A percentile compares a stretch with the other conserved stretches of the same genome.
Conservation (phyloP, 768 basidiomycete species). For the Trametes elegans region DNA sequence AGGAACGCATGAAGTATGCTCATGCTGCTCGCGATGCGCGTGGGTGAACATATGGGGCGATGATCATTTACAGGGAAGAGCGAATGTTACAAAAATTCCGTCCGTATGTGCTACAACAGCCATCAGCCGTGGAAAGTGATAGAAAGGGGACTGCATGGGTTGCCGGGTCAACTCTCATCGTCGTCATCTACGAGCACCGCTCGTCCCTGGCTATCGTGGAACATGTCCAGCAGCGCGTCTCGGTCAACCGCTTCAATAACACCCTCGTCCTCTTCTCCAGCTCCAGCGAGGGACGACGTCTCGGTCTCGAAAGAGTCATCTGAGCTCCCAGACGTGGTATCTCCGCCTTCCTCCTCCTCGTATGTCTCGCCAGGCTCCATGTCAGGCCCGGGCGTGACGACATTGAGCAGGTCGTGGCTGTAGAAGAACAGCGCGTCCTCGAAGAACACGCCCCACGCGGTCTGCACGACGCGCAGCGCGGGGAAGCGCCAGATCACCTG, state of each 20-base stretch:
- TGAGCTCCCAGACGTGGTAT: not conserved
- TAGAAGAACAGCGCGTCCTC: not conserved
- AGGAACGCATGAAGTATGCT: not conserved
- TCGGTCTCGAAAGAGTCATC: not conserved
- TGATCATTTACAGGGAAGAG: too few species aligned
- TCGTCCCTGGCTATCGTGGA: constrained; percentile 1
- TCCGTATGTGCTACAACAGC: too few species aligned
- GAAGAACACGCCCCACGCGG: not conserved
- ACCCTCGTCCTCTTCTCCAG: not conserved
- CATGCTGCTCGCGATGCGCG: not conserved
- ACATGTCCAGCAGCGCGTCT: not conserved
- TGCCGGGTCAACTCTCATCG: not conserved
- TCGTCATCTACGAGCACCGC: not conserved
- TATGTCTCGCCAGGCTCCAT: not conserved
- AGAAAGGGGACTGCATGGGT: too few species aligned
- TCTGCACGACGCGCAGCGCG: not conserved
- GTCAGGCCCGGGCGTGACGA: not conserved
- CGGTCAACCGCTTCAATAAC: not conserved
- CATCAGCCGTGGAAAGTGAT: too few species aligned
- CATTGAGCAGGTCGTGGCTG: not conserved
- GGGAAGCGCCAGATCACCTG: not conserved
- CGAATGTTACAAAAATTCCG: too few species aligned
- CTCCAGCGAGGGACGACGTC: too few species aligned
- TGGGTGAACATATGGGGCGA: too few species aligned
- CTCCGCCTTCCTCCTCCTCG: not conserved